Conservation (phyloP, 1,139 yeast species). For the Saccharomyces hybrid region DNA sequence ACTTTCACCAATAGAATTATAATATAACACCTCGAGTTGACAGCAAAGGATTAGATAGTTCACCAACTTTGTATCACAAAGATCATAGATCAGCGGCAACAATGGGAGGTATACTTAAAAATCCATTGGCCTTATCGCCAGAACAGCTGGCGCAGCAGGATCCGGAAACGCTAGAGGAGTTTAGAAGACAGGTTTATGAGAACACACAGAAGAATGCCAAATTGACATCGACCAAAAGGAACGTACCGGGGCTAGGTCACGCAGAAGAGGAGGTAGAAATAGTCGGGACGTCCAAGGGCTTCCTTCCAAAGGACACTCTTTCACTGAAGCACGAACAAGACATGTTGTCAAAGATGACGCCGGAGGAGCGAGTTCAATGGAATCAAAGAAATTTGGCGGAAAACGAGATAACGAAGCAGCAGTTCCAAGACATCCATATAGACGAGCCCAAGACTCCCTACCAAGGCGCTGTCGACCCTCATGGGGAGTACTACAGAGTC, state of each 20-base stretch:
- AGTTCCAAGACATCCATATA: conserved; percentile 41
- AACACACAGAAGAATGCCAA: conserved; percentile 43
- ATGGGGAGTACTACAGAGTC: conserved; percentile 73
- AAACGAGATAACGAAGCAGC: conserved; percentile 43
- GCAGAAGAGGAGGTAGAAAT: conserved; percentile 4
- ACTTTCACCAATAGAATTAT: neutral
- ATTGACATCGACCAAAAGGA: conserved; percentile 19
- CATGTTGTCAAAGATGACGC: conserved; percentile 8
- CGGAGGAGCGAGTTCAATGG: conserved; percentile 51
- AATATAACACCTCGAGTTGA: neutral
- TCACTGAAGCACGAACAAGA: conserved; percentile 23
- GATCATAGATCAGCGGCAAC: neutral
- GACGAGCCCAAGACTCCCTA: conserved; percentile 98
- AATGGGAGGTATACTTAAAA: conserved; percentile 38
- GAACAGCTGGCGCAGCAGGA: conserved; percentile 17
- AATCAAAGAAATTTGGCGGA: conserved; percentile 59
- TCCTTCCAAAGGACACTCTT: conserved; percentile 27
- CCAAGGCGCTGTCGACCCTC: conserved; percentile 85
- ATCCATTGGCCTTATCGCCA: conserved; percentile 24
- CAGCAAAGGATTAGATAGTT: neutral
- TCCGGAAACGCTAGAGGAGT: conserved; percentile 38
- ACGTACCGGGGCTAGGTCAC: conserved; percentile 4
- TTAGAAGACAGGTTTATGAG: conserved; percentile 41
- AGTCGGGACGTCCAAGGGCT: conserved; percentile 7
- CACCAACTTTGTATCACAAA: neutral